These are phyloP conservation scores for Botrytis porri DNA, from an alignment of 2,329 filamentous ascomycete genomes.

Conservation along the genomic window DNA sequence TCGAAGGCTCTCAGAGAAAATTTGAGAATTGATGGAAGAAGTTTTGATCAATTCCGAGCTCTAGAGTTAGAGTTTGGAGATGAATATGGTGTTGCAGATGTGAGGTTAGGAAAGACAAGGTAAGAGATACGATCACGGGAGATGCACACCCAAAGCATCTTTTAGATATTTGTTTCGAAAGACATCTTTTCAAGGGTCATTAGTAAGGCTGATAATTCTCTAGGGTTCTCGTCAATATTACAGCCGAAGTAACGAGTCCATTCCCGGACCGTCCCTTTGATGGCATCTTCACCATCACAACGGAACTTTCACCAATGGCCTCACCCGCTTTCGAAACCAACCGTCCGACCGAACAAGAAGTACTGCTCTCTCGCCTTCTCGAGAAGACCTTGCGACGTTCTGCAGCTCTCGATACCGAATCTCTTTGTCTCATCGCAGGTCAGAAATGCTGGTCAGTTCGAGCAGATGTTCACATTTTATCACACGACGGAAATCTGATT, in stretches of 20 bases:
- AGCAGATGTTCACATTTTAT: slow-evolving; percentile 86
- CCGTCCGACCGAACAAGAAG: slow-evolving; percentile 77
- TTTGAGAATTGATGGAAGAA: slow-evolving; percentile 79
- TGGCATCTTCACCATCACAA: slow-evolving; percentile 87
- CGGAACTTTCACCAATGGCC: slow-evolving; percentile 89
- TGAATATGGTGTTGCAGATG: slow-evolving; percentile 85
- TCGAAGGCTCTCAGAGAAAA: slow-evolving; percentile 77
- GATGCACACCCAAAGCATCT: background rate
- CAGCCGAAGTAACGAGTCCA: slow-evolving; percentile 82
- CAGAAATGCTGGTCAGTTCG: slow-evolving; percentile 89
- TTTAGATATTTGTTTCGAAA: background rate
- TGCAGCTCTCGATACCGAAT: slow-evolving; percentile 90
- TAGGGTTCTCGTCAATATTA: slow-evolving; percentile 80
- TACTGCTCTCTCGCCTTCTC: slow-evolving; percentile 80
- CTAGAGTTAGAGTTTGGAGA: slow-evolving; percentile 81
- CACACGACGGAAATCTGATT: slow-evolving; percentile 85
- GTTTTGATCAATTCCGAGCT: slow-evolving; percentile 74
- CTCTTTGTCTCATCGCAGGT: slow-evolving; percentile 86
- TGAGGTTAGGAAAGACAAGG: slow-evolving; percentile 88
- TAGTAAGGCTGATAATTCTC: background rate
- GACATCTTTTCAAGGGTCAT: background rate
- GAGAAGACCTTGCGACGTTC: slow-evolving; percentile 94
- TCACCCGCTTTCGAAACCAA: slow-evolving; percentile 87
- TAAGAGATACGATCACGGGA: slow-evolving; percentile 41
- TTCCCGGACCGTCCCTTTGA: slow-evolving; percentile 89